A percentile compares a stretch with the other conserved stretches of the same genome.
phyloP scores from a whole-genome alignment of 2,329 filamentous ascomycete species.

The Cryphonectria japonica region DNA sequence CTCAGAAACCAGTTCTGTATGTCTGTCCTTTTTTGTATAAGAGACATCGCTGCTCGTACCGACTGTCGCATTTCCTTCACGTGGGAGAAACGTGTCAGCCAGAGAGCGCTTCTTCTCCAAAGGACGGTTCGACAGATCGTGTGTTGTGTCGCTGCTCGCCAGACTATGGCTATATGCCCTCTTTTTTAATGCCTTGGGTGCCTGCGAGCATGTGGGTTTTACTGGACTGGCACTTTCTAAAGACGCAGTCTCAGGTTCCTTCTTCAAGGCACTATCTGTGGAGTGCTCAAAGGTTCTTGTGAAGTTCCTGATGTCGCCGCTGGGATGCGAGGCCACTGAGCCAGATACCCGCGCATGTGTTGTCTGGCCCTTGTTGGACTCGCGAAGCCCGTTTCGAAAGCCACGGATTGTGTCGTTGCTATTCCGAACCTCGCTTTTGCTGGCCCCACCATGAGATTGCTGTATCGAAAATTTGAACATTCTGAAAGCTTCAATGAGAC shows the following conservation, averaged over 20 bases:
- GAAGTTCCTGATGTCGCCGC: background rate
- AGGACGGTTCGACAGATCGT: background rate
- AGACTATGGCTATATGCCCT: background rate
- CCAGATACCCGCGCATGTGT: background rate
- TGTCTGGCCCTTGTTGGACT: background rate
- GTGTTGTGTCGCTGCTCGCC: background rate
- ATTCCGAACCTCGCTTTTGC: background rate
- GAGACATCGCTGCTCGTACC: background rate
- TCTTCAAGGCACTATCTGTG: background rate
- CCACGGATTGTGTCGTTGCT: background rate
- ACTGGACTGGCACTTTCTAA: background rate
- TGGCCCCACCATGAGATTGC: no score
- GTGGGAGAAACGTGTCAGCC: background rate
- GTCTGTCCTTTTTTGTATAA: background rate
- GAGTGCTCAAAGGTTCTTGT: background rate
- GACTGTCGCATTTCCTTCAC: background rate
- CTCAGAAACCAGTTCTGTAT: background rate
- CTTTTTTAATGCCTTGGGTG: background rate
- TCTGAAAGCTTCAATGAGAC: background rate
- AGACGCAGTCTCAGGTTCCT: background rate
- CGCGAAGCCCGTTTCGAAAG: background rate
- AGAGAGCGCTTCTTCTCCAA: background rate
- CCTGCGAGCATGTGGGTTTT: no score
- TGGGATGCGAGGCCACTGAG: background rate
- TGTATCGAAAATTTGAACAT: background rate